Base-by-base conservation (phyloP, 78 protist genomes). In the Acrasis kona region DNA sequence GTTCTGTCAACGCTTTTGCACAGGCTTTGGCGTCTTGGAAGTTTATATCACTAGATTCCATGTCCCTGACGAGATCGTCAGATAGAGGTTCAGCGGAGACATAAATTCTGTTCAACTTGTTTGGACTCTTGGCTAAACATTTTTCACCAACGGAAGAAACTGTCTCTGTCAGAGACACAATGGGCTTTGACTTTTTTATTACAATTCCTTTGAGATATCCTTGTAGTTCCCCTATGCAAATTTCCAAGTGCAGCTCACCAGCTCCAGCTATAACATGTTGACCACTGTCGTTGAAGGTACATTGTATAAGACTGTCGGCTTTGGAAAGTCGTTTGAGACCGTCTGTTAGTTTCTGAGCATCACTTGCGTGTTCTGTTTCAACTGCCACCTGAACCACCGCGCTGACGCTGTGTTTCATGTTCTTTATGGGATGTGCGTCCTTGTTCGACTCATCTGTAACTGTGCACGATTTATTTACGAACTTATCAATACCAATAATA, bases 361-460 rank as follows among this genome's bases (percentile, higher is more conserved):
- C 86, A 95, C 92, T 94, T 79, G 91, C 82, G 89, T 91, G 94
- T 95, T 93, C 93, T 80, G 90, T 80, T 89, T 91, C 95, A 36
- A 98, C 99, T 74, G 99, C 99, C 39, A 96, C 96, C 58, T 97
- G 95, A 65, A 98, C 99, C 89, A 98, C 99, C n/a, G 99, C 98
- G 19, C 99, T 92, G 74, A 98, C 99, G 6, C 98, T 93, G 96
- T 86, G 96, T 93, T 96, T 98, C 99, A 98, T 96, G 71, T 79
- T 86, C 29, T 72, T 71, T 78, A 97, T 86, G 84, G 86, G 85
- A 91, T 83, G 89, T 4, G 99, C 97, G 29, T 97, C 90, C 71
- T 95, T 98, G 10, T 97, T 92, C 96, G 83, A 98, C 34, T 57
- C 82, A 78, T 87, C 85, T 86, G 97, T 81, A 81, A 98, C 82